Percentiles rank a stretch among this genome's conserved stretches.
These are phyloP conservation scores for Chenopodium album DNA, from an alignment of 148 eudicot species.

Conservation along the genomic window DNA sequence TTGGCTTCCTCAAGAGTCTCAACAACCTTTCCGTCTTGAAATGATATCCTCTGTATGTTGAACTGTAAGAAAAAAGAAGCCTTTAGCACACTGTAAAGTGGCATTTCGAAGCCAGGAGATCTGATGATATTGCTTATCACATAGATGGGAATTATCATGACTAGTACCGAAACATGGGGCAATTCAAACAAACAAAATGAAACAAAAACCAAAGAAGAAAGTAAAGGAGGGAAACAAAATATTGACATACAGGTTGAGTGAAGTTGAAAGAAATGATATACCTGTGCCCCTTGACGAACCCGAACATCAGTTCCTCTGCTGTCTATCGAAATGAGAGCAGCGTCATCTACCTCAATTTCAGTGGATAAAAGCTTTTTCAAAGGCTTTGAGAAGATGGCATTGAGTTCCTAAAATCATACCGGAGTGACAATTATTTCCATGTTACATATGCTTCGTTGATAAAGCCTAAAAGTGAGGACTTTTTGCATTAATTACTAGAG, in stretches of 20 bases:
- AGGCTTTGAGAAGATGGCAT: slow-evolving; percentile 88
- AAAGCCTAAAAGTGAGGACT: too few species aligned
- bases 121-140: not conserved
- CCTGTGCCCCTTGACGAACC: slow-evolving; percentile 99
- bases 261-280: slow-evolving; percentile 17
- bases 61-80: slow-evolving; percentile 45
- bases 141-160: not conserved
- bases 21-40: slow-evolving; percentile 64
- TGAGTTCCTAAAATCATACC: slow-evolving; percentile 61
- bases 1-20: slow-evolving; percentile 97
- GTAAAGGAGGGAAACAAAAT: not conserved
- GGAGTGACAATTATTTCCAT: not conserved
- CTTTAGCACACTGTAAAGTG: not conserved
- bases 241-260: not conserved
- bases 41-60: slow-evolving; percentile 86
- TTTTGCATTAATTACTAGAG: not conserved
- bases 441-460: not conserved
- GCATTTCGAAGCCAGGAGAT: not conserved
- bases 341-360: slow-evolving; percentile 90
- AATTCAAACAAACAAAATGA: not conserved
- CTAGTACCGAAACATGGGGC: not conserved
- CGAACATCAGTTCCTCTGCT: slow-evolving; percentile 93
- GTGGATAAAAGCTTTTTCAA: slow-evolving; percentile 71
- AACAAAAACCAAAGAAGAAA: not conserved
- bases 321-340: slow-evolving; percentile 91